Evolutionary conservation across 768 basidiomycete species (phyloP).

Genomic region (Crepidotus variabilis): DNA sequence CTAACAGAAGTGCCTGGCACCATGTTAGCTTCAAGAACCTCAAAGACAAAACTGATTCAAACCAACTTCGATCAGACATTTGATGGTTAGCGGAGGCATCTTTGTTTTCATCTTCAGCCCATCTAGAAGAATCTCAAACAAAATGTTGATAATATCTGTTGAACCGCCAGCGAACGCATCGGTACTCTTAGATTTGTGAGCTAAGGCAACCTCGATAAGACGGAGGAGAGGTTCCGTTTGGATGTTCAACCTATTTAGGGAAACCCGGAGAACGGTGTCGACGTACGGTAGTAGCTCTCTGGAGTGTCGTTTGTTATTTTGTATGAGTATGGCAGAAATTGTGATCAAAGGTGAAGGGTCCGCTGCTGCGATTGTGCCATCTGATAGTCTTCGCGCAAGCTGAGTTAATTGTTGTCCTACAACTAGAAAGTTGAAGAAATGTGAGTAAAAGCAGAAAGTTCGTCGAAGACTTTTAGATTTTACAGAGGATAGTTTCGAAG

Average conservation of each 20-base stretch:
- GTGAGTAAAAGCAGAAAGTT: background rate
- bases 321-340: constrained; percentile 48
- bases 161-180: constrained; percentile 15
- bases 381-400: constrained; percentile 55
- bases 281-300: constrained; percentile 57
- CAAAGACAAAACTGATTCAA: constrained; percentile 5
- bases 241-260: constrained; percentile 48
- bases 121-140: constrained; percentile 52
- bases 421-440: constrained; percentile 34
- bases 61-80: constrained; percentile 50
- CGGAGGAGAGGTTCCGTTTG: constrained; percentile 36
- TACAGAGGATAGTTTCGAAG: constrained; percentile 53
- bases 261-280: constrained; percentile 58
- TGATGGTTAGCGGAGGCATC: constrained; percentile 43
- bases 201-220: constrained; percentile 44
- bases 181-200: constrained; percentile 31
- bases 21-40: constrained; percentile 4
- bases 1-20: constrained; percentile 6
- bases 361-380: constrained; percentile 42
- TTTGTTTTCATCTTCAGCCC: constrained; percentile 51
- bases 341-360: constrained; percentile 55
- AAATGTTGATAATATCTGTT: constrained; percentile 30
- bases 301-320: constrained; percentile 55
- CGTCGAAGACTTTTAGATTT: constrained; percentile 15
- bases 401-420: constrained; percentile 50